Evolutionary conservation across 1,139 yeast species (phyloP).

Genomic region (Kluyveromyces marxianus): DNA sequence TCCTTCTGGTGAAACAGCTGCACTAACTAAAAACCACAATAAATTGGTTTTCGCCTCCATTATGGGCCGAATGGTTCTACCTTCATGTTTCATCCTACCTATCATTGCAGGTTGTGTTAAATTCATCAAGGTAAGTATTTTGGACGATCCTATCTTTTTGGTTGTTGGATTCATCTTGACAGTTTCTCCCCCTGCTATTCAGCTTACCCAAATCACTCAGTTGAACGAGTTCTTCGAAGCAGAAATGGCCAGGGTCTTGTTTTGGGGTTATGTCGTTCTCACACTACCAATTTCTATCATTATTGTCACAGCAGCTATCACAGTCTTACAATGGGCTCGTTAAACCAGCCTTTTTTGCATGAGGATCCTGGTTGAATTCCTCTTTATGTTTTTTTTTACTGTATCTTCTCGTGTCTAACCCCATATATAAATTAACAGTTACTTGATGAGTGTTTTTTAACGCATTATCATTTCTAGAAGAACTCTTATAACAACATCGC

Average conservation of each 20-base stretch:
- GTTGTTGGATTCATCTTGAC: slow-evolving; percentile 67
- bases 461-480: too few species aligned
- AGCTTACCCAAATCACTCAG: slow-evolving; percentile 68
- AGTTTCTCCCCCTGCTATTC: slow-evolving; percentile 74
- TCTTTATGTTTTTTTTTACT: not conserved
- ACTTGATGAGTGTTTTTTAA: too few species aligned
- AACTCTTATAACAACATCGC: too few species aligned
- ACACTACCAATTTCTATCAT: slow-evolving; percentile 68
- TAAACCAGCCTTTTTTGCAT: too few species aligned
- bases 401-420: not conserved
- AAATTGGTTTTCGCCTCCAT: slow-evolving; percentile 59
- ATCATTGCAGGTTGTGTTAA: slow-evolving; percentile 55
- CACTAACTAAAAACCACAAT: slow-evolving; percentile 53
- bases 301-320: slow-evolving; percentile 57
- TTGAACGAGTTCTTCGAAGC: slow-evolving; percentile 52
- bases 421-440: too few species aligned
- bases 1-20: slow-evolving; percentile 60
- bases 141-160: slow-evolving; percentile 71
- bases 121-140: slow-evolving; percentile 52
- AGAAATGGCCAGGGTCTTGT: slow-evolving; percentile 68
- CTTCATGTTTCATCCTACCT: slow-evolving; percentile 58
- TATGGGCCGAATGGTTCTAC: slow-evolving; percentile 65
- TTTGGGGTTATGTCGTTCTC: slow-evolving; percentile 69
- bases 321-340: slow-evolving; percentile 33
- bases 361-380: not conserved